Base-by-base conservation (phyloP, 148 eudicot genomes). In the Diospyros kaki region DNA sequence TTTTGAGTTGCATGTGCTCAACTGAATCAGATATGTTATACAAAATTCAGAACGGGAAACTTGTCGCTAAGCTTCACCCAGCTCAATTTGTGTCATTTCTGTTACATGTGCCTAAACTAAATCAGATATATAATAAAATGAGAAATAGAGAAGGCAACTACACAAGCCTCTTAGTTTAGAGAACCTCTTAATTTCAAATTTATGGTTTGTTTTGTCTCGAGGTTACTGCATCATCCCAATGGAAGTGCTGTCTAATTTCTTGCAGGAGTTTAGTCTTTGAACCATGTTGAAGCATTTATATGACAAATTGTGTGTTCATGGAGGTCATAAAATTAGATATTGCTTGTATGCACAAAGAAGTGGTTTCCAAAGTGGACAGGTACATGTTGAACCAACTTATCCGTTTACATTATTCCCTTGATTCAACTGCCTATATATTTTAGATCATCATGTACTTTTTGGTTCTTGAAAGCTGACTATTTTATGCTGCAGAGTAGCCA, bases 351-450 rank as follows among this genome's bases (percentile, higher is more conserved):
- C 60, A 76, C 80, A 76, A 75, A 69, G 73, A 3, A 80, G 72
- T 8, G 71, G 65, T 71, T 72, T 89, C 54, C 89, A 87, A 71
- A 68, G 85, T 55, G 87, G 89, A 60, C 82, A 82, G 90, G 93
- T 89, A 79, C 42, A 12, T 28, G 28, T 28, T 28, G 28, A 28
- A 28, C 28, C 28, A 28, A 28, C 28, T 28, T 28, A 28, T 28
- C 28, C 28, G 0, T 28, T 28, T 28, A 28, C 28, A 28, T 28
- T 28, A 28, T 28, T 28, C 12, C 48, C 53, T 65, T 72, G 39
- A 53, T 54, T 73, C 67, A 66, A 44, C 41, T 69, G 45, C 45
- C n/a, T 14, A 1, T 3, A 7, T 12, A 18, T 41, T 67, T 28
- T 9, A 13, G 58, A 46, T 55, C 18, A 38, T 75, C 42, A 15